phyloP scores from a whole-genome alignment of 2,329 filamentous ascomycete species.

The Scytalidium sp. region DNA sequence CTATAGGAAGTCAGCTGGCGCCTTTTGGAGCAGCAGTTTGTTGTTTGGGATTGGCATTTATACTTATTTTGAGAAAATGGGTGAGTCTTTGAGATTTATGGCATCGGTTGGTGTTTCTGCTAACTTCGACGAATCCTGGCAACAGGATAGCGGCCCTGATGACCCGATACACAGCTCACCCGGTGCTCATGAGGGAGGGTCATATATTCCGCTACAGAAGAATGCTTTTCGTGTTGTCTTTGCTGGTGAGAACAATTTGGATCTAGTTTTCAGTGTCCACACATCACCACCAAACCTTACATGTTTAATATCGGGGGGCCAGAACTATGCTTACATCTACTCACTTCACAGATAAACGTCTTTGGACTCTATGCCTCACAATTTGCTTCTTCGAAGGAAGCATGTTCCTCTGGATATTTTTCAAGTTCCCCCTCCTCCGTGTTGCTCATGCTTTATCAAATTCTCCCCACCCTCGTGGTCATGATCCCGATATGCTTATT shows the following conservation, averaged over 20 bases:
- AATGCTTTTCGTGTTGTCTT: slow-evolving; percentile 9
- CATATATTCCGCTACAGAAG: slow-evolving; percentile 5
- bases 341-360: slow-evolving; percentile 37
- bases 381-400: slow-evolving; percentile 57
- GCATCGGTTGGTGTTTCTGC: too few species aligned
- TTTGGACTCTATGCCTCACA: slow-evolving; percentile 46
- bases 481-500: slow-evolving; percentile 30
- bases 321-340: neutral
- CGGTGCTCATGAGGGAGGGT: neutral
- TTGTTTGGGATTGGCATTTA: slow-evolving; percentile 38
- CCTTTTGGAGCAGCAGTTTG: slow-evolving; percentile 46
- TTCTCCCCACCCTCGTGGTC: slow-evolving; percentile 20
- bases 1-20: slow-evolving; percentile 43
- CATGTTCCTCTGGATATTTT: slow-evolving; percentile 60
- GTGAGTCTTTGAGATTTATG: slow-evolving; percentile 31
- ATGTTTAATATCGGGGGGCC: too few species aligned
- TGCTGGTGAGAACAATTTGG: neutral
- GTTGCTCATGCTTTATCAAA: slow-evolving; percentile 31
- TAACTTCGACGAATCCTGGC: neutral
- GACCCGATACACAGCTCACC: neutral
- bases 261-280: neutral
- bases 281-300: neutral
- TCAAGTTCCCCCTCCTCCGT: slow-evolving; percentile 53
- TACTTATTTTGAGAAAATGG: slow-evolving; percentile 44
- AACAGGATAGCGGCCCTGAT: neutral